Conservation (phyloP, 2,329 filamentous ascomycete genomes). For the Clonostachys sp. region DNA sequence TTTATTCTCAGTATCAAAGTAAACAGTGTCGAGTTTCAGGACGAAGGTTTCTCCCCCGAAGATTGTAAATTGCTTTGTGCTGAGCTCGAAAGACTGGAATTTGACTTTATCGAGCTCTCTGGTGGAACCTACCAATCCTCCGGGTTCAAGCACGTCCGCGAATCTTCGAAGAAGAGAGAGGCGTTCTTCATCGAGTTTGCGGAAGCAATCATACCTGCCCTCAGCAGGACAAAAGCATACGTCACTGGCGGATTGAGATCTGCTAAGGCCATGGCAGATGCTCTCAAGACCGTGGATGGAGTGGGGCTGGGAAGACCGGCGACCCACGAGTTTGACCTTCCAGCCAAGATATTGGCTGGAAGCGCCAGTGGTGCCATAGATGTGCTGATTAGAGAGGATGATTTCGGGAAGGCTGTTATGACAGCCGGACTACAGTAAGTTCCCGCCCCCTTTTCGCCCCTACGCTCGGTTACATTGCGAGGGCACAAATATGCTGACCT, state of each 20-base stretch:
- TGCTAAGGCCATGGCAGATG: constrained; percentile 51
- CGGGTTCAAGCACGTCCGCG: constrained; percentile 44
- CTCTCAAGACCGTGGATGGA: constrained; percentile 52
- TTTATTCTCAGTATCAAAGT: constrained; percentile 51
- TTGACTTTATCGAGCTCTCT: constrained; percentile 55
- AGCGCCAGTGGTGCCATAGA: constrained; percentile 7
- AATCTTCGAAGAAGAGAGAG: constrained; percentile 50
- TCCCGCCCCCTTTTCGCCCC: not conserved
- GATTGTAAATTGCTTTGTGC: constrained; percentile 43
- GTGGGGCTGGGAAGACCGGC: constrained; percentile 46
- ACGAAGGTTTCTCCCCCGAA: constrained; percentile 42
- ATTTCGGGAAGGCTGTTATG: not conserved
- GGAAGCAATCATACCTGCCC: constrained; percentile 37
- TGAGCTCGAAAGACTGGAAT: constrained; percentile 37
- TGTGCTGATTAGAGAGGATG: not conserved
- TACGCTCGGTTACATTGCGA: not conserved
- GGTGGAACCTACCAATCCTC: constrained; percentile 56
- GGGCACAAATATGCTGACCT: not conserved
- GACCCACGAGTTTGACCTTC: constrained; percentile 22
- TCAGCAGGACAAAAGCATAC: constrained; percentile 49
- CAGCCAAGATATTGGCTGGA: constrained; percentile 16
- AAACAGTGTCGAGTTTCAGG: constrained; percentile 52
- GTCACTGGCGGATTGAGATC: constrained; percentile 55
- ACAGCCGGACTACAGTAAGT: not conserved
- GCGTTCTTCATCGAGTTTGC: constrained; percentile 59